phyloP scores from a whole-genome alignment of 2,329 filamentous ascomycete species.

The Stenocarpella maydis region DNA sequence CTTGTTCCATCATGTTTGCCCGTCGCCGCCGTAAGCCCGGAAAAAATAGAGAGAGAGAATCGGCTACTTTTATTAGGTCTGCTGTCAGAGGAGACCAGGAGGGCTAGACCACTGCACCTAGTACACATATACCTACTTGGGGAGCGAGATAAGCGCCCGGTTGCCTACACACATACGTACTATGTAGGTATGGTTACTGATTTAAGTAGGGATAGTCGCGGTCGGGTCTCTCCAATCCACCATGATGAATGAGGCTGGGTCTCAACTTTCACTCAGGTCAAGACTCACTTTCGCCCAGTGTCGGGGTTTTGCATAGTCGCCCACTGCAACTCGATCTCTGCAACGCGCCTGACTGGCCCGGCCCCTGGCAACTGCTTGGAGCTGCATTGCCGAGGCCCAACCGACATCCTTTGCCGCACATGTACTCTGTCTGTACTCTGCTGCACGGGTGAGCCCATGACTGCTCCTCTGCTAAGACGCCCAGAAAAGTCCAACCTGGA shows the following conservation, averaged over 20 bases:
- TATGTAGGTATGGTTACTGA: background rate
- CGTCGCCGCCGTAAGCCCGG: slow-evolving; percentile 14
- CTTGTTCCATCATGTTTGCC: background rate
- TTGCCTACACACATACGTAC: background rate
- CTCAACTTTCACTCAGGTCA: background rate
- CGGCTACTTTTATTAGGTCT: background rate
- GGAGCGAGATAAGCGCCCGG: too few relatives aligned
- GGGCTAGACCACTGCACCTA: background rate
- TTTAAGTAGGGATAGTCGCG: background rate
- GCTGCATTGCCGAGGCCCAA: slow-evolving; percentile 13
- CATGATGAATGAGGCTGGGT: background rate
- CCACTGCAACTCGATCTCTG: slow-evolving; percentile 6
- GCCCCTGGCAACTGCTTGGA: background rate
- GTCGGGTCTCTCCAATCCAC: background rate
- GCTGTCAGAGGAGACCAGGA: background rate
- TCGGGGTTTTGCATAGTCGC: too few relatives aligned
- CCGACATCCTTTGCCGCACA: background rate
- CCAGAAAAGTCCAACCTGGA: background rate
- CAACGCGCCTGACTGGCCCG: background rate
- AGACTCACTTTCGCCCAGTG: too few relatives aligned
- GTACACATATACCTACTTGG: too few relatives aligned
- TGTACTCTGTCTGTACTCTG: background rate
- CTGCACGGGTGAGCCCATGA: slow-evolving; percentile 7
- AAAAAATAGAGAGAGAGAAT: background rate
- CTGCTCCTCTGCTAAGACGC: slow-evolving; percentile 5